These are phyloP conservation scores for Calonectria hawksworthii DNA, from an alignment of 2,329 filamentous ascomycete genomes.

Conservation along the genomic window DNA sequence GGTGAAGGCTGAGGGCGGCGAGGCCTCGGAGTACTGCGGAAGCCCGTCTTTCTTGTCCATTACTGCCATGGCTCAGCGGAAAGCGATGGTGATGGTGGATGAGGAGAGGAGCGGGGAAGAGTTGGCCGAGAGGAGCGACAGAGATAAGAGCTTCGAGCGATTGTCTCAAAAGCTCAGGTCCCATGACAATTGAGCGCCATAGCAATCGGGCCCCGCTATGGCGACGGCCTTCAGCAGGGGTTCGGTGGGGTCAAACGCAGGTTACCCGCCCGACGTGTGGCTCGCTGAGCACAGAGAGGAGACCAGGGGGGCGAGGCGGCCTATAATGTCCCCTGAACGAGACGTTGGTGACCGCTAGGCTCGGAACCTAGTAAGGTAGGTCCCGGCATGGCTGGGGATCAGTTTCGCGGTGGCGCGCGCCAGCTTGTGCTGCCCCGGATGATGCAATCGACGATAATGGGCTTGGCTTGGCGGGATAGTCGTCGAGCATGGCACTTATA, in stretches of 20 bases:
- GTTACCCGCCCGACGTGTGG: slow-evolving; percentile 1
- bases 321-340: not conserved
- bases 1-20: slow-evolving; percentile 40
- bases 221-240: slow-evolving; percentile 29
- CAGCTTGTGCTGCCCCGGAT: not conserved
- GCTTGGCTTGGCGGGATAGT: not conserved
- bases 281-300: not conserved
- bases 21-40: slow-evolving; percentile 59
- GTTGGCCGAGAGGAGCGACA: slow-evolving; percentile 9
- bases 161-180: slow-evolving; percentile 26
- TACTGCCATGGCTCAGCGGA: not conserved
- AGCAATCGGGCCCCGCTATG: slow-evolving; percentile 39
- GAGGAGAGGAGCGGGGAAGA: slow-evolving; percentile 4
- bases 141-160: slow-evolving; percentile 36
- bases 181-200: slow-evolving; percentile 16
- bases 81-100: slow-evolving; percentile 3
- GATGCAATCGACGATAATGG: not conserved
- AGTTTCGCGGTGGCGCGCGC: not conserved
- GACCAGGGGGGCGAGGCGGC: not conserved
- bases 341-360: not conserved
- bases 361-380: not conserved
- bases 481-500: not conserved
- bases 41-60: slow-evolving; percentile 60
- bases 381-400: not conserved
- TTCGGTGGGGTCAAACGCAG: not conserved